phyloP scores from a whole-genome alignment of 2,329 filamentous ascomycete species.

The Aspergillus candidus region DNA sequence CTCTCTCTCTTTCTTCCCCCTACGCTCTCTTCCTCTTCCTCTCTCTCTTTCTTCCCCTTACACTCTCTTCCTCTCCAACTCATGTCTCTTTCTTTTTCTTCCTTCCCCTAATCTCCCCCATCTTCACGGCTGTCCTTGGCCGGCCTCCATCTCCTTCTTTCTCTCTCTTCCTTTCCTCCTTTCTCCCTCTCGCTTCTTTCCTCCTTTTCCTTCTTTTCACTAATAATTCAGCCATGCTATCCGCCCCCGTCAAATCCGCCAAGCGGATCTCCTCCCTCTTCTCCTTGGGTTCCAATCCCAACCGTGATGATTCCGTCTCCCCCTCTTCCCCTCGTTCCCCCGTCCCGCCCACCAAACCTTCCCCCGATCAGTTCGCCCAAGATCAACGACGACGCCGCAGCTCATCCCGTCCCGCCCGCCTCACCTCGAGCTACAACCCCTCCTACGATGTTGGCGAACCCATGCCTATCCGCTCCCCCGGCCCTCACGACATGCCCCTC shows the following conservation, averaged over 20 bases:
- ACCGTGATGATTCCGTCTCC: slow-evolving; percentile 25
- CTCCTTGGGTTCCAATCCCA: slow-evolving; percentile 29
- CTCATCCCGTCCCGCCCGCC: slow-evolving; percentile 26
- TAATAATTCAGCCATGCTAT: slow-evolving; percentile 26
- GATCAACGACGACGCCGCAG: slow-evolving; percentile 23
- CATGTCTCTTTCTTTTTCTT: neutral
- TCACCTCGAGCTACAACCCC: slow-evolving; percentile 28
- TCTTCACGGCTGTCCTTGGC: slow-evolving; percentile 1
- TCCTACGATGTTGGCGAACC: slow-evolving; percentile 23
- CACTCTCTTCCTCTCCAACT: neutral
- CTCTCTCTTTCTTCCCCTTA: slow-evolving; percentile 1
- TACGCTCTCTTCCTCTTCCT: neutral
- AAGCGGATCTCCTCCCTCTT: slow-evolving; percentile 44
- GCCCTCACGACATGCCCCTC: slow-evolving; percentile 24
- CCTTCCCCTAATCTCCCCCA: neutral
- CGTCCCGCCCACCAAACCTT: slow-evolving; percentile 15
- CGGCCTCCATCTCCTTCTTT: neutral
- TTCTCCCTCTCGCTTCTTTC: slow-evolving; percentile 1
- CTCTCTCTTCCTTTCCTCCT: slow-evolving; percentile 1
- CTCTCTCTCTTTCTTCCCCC: slow-evolving; percentile 1
- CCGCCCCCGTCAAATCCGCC: slow-evolving; percentile 38
- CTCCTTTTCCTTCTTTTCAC: slow-evolving; percentile 2
- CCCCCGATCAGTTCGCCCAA: slow-evolving; percentile 19
- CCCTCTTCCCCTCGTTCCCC: slow-evolving; percentile 25
- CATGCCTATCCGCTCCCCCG: slow-evolving; percentile 18